Evolutionary conservation across 2,329 filamentous ascomycete species (phyloP).

Genomic region (Diaporthe sp.): DNA sequence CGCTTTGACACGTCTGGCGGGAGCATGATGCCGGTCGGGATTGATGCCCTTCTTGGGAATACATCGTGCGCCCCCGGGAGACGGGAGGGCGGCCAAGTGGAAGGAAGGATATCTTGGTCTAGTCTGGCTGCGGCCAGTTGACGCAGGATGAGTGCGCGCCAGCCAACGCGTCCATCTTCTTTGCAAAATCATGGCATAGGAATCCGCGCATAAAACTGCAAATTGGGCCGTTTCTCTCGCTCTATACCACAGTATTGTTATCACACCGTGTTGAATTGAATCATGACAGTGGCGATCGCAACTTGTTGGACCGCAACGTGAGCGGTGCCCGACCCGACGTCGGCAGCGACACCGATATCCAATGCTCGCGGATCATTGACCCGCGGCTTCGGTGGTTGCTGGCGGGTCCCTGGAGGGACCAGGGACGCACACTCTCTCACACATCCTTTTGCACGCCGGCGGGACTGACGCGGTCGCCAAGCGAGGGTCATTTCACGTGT

Average conservation of each 20-base stretch:
- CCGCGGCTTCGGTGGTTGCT: not conserved
- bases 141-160: not conserved
- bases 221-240: not conserved
- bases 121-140: not conserved
- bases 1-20: constrained; percentile 11
- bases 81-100: constrained; percentile 12
- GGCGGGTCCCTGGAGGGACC: not conserved
- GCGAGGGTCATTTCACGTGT: constrained; percentile 28
- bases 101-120: not conserved
- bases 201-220: not conserved
- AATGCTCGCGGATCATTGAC: constrained; percentile 15
- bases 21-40: constrained; percentile 27
- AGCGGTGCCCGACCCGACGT: constrained; percentile 29
- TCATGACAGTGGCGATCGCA: constrained; percentile 29
- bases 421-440: not conserved
- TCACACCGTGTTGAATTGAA: constrained; percentile 27
- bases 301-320: constrained; percentile 22
- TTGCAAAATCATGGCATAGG: not conserved
- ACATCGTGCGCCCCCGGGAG: not conserved
- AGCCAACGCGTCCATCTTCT: constrained; percentile 2
- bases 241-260: constrained; percentile 22
- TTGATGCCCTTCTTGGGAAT: constrained; percentile 16
- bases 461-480: constrained; percentile 19
- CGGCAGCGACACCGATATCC: not conserved
- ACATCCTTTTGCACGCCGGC: not conserved